Evolutionary conservation across 257 asterid species (phyloP).

Genomic region (Coffea eugenioides): DNA sequence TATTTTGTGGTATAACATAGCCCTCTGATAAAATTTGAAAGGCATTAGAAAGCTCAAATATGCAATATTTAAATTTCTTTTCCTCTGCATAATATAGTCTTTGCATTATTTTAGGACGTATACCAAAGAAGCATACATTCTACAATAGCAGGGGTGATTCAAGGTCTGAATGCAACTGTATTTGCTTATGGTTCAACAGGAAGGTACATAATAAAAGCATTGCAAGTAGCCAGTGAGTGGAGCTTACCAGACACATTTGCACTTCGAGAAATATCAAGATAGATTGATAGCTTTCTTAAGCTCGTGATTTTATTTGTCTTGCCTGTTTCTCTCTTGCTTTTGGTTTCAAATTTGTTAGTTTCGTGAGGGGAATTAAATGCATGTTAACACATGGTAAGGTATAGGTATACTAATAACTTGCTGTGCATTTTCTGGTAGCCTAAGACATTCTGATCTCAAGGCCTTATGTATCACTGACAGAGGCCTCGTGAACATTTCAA

Average conservation of each 20-base stretch:
- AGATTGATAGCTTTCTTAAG: neutral
- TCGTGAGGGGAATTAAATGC: neutral
- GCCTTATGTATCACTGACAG: neutral
- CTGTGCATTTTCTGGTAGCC: neutral
- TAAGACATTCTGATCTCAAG: neutral
- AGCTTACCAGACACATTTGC: neutral
- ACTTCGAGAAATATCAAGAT: neutral
- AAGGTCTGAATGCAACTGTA: constrained; percentile 95
- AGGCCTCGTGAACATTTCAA: neutral
- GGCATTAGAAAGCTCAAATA: neutral
- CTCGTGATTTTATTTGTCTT: neutral
- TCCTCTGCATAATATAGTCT: neutral
- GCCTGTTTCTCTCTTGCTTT: neutral
- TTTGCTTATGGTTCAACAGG: constrained; percentile 99
- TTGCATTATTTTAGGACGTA: constrained; percentile 56
- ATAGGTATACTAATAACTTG: neutral
- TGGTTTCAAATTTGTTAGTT: neutral
- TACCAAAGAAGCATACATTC: constrained; percentile 62
- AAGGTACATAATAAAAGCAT: constrained; percentile 46
- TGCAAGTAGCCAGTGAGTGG: neutral
- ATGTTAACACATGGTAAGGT: neutral
- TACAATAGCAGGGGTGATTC: constrained; percentile 81
- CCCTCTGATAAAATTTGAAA: neutral
- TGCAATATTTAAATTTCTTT: neutral
- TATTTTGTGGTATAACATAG: neutral